Evolutionary conservation across 2,329 filamentous ascomycete species (phyloP).

Genomic region (Ambrosiella xylebori): DNA sequence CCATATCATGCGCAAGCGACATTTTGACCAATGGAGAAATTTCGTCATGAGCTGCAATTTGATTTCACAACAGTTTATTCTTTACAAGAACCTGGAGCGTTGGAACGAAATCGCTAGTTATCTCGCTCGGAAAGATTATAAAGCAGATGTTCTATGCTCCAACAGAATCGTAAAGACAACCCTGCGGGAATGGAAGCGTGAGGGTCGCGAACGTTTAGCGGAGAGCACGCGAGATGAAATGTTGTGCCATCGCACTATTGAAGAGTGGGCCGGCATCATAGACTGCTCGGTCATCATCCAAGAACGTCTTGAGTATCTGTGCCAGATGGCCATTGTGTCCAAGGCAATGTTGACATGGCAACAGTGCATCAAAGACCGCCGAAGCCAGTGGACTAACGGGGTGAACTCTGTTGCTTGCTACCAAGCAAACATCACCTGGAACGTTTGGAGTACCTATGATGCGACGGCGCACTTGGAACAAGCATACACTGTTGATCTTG

Average conservation of each 20-base stretch:
- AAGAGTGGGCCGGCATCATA: conserved; percentile 13
- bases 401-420: conserved; percentile 1
- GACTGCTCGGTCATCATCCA: background rate
- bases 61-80: conserved; percentile 8
- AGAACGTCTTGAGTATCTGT: conserved; percentile 4
- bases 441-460: background rate
- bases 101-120: conserved; percentile 12
- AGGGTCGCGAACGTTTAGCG: conserved; percentile 6
- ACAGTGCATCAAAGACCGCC: background rate
- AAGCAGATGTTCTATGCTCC: conserved; percentile 9
- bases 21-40: conserved; percentile 16
- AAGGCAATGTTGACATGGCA: conserved; percentile 5
- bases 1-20: conserved; percentile 46
- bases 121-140: conserved; percentile 6
- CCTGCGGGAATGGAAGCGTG: conserved; percentile 10
- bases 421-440: background rate
- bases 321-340: background rate
- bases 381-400: background rate
- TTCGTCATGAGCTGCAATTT: conserved; percentile 11
- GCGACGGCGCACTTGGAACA: conserved; percentile 1
- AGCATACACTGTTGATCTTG: conserved; percentile 5
- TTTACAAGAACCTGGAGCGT: conserved; percentile 9
- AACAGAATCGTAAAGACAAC: conserved; percentile 9
- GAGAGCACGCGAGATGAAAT: conserved; percentile 9
- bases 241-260: conserved; percentile 1